Percentiles rank a stretch among this genome's conserved stretches.
Evolutionary conservation across 257 asterid genomes (phyloP).

Genomic region (Lycium ferocissimum): DNA sequence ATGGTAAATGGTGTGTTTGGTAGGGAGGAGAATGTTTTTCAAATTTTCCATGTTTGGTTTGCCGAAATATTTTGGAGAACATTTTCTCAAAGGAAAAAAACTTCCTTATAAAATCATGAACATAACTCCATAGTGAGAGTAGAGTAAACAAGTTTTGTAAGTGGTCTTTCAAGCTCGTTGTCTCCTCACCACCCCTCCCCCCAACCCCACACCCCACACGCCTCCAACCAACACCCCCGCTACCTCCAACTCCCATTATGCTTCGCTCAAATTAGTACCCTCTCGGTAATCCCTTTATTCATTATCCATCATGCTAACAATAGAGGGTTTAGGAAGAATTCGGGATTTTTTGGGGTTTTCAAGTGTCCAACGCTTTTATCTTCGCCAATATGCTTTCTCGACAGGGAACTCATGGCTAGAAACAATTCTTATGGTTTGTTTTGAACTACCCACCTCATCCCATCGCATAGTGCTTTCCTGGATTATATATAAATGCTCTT

Average conservation of each 20-base stretch:
- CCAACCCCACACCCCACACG: not conserved
- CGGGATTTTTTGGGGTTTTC: not conserved
- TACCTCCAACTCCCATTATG: not conserved
- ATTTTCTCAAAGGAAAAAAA: not conserved
- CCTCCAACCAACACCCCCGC: not conserved
- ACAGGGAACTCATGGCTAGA: not conserved
- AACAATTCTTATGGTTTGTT: not conserved
- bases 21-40: not conserved
- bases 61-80: not conserved
- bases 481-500: not conserved
- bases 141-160: not conserved
- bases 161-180: not conserved
- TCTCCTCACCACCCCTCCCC: not conserved
- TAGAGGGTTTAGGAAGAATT: not conserved
- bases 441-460: not conserved
- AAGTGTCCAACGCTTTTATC: not conserved
- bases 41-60: not conserved
- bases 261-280: not conserved
- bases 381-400: not conserved
- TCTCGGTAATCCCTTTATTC: not conserved
- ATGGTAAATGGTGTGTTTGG: not conserved
- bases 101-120: too few species aligned
- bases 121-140: too few species aligned
- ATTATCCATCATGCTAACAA: not conserved
- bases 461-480: not conserved